Conservation (phyloP, 2,329 filamentous ascomycete species). For the Aspergillus sp. region DNA sequence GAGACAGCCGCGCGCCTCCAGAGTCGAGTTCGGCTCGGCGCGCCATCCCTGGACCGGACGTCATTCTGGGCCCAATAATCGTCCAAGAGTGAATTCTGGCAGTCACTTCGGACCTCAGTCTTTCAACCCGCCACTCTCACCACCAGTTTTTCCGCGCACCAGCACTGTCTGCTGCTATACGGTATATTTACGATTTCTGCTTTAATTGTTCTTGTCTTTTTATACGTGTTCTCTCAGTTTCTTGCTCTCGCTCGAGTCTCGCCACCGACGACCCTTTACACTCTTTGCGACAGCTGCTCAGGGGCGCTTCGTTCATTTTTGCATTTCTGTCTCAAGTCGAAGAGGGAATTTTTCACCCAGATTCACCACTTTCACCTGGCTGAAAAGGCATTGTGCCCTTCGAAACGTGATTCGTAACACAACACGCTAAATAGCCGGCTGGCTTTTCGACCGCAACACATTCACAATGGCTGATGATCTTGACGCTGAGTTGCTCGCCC, state of each 20-base stretch:
- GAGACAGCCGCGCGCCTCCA: constrained; percentile 31
- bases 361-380: constrained; percentile 1
- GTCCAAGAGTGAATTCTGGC: constrained; percentile 14
- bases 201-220: constrained; percentile 6
- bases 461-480: constrained; percentile 73
- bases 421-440: constrained; percentile 7
- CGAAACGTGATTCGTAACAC: not conserved
- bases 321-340: not conserved
- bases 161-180: constrained; percentile 1
- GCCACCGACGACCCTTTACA: constrained; percentile 12
- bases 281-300: constrained; percentile 23
- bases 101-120: constrained; percentile 11
- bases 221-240: constrained; percentile 11
- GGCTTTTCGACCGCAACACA: constrained; percentile 6
- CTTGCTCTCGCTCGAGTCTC: constrained; percentile 1
- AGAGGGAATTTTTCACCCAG: not conserved
- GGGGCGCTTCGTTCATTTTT: constrained; percentile 12
- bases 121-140: constrained; percentile 15
- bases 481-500: constrained; percentile 89
- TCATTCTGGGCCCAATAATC: constrained; percentile 25
- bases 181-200: not conserved
- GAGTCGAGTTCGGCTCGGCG: constrained; percentile 28
- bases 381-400: constrained; percentile 4
- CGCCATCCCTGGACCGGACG: constrained; percentile 26
- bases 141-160: not conserved